Percentiles rank a stretch among this genome's conserved stretches.
Evolutionary conservation across 345 rosid species (phyloP).

Genomic region (Cardamine resedifolia): DNA sequence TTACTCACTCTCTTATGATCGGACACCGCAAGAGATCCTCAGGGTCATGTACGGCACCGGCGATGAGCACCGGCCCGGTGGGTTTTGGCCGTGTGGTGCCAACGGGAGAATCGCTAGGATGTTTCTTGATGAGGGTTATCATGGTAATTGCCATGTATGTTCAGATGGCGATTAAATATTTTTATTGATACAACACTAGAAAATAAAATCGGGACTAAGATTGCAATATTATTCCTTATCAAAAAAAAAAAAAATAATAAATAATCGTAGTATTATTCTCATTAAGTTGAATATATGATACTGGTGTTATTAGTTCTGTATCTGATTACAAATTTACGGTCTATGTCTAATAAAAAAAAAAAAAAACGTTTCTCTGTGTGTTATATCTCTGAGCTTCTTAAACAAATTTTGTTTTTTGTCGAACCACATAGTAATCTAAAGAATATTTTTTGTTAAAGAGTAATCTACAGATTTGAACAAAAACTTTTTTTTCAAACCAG

Average conservation of each 20-base stretch:
- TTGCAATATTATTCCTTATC: neutral
- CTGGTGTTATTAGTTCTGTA: neutral
- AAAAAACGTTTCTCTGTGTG: neutral
- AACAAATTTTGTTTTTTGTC: too few relatives aligned
- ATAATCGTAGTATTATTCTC: neutral
- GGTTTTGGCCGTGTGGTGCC: slow-evolving; percentile 53
- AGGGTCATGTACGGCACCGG: slow-evolving; percentile 49
- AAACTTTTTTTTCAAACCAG: too few relatives aligned
- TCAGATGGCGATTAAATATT: neutral
- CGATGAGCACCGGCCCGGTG: slow-evolving; percentile 48
- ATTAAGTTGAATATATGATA: neutral
- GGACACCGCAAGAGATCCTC: slow-evolving; percentile 48
- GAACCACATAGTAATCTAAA: too few relatives aligned
- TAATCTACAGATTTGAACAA: too few relatives aligned
- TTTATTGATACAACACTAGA: neutral
- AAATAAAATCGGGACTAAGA: neutral
- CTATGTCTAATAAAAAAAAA: neutral
- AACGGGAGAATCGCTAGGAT: slow-evolving; percentile 41
- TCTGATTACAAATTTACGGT: neutral
- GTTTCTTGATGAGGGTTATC: slow-evolving; percentile 23
- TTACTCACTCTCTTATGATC: slow-evolving; percentile 43
- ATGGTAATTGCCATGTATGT: neutral
- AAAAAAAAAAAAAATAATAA: neutral
- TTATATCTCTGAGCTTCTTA: too few relatives aligned
- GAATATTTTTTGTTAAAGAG: too few relatives aligned